A percentile compares a stretch with the other conserved stretches of the same genome.
These are phyloP conservation scores for Trametes meyenii DNA, from an alignment of 768 basidiomycete genomes.

Conservation along the genomic window DNA sequence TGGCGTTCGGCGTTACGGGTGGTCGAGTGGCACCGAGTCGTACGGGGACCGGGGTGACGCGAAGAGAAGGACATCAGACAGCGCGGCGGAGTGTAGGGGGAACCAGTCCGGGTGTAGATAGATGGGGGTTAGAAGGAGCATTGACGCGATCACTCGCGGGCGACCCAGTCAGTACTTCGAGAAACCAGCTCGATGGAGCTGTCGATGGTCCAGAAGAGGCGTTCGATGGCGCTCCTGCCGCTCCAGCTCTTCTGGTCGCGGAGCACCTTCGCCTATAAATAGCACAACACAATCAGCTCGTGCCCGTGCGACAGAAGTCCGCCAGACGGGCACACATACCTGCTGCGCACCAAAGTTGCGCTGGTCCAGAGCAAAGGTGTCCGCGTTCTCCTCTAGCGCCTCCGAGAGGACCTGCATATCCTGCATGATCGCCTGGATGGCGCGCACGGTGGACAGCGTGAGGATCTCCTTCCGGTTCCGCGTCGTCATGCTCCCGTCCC, in stretches of 20 bases:
- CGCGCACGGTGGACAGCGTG: slow-evolving; percentile 71
- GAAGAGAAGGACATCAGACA: not conserved
- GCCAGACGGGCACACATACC: slow-evolving; percentile 46
- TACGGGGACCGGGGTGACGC: slow-evolving; percentile 4
- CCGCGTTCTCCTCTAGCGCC: slow-evolving; percentile 88
- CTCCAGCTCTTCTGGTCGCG: slow-evolving; percentile 97
- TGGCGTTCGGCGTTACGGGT: not conserved
- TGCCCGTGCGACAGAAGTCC: not conserved
- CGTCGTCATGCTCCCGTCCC: slow-evolving; percentile 43
- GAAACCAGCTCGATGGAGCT: slow-evolving; percentile 86
- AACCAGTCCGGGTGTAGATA: not conserved
- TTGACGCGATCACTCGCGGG: slow-evolving; percentile 28
- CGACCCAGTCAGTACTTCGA: slow-evolving; percentile 84
- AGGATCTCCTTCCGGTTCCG: slow-evolving; percentile 81
- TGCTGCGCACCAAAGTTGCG: slow-evolving; percentile 97
- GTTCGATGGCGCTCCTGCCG: slow-evolving; percentile 85
- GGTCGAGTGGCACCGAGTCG: not conserved
- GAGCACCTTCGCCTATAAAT: slow-evolving; percentile 85
- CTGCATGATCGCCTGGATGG: slow-evolving; percentile 81
- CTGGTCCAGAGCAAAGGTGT: slow-evolving; percentile 90
- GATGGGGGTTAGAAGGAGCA: not conserved
- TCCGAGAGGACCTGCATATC: slow-evolving; percentile 88
- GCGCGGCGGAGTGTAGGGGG: not conserved
- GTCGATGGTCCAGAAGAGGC: slow-evolving; percentile 91
- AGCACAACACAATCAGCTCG: slow-evolving; percentile 7